Conservation (phyloP, 164 flowering plant species). For the Stephania japonica region DNA sequence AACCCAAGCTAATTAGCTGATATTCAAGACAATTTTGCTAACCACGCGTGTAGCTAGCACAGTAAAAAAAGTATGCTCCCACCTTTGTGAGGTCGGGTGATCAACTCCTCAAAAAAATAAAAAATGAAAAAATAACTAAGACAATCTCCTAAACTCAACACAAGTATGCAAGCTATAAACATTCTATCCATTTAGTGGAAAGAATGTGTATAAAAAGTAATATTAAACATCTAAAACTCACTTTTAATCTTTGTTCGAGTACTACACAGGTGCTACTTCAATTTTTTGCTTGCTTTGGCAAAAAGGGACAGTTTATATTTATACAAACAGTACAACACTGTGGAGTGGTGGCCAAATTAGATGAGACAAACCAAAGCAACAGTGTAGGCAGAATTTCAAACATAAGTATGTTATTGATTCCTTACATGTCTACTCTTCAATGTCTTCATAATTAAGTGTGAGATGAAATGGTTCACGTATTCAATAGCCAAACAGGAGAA, state of each 20-base stretch:
- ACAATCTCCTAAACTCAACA: too few species aligned
- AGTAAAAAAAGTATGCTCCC: too few species aligned
- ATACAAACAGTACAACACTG: background rate
- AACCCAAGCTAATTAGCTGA: too few species aligned
- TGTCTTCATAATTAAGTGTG: background rate
- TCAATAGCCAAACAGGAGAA: background rate
- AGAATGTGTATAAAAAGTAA: background rate
- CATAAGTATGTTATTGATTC: background rate
- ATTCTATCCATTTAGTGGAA: too few species aligned
- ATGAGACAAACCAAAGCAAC: background rate
- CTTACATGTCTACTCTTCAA: background rate
- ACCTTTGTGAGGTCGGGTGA: too few species aligned
- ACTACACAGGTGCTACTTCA: background rate
- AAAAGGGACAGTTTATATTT: background rate
- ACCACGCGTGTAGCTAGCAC: too few species aligned
- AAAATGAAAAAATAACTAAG: too few species aligned
- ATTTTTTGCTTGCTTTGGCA: background rate
- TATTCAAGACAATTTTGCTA: too few species aligned
- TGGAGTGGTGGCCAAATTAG: background rate
- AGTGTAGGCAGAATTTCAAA: background rate
- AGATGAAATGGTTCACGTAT: too few species aligned
- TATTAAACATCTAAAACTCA: background rate
- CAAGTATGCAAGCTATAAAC: too few species aligned
- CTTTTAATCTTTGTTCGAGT: background rate
- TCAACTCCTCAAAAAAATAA: too few species aligned